Evolutionary conservation across 2,329 filamentous ascomycete genomes (phyloP), one percentile per base, ranked within the genome.

Genomic region (Fusarium bactridioides): DNA sequence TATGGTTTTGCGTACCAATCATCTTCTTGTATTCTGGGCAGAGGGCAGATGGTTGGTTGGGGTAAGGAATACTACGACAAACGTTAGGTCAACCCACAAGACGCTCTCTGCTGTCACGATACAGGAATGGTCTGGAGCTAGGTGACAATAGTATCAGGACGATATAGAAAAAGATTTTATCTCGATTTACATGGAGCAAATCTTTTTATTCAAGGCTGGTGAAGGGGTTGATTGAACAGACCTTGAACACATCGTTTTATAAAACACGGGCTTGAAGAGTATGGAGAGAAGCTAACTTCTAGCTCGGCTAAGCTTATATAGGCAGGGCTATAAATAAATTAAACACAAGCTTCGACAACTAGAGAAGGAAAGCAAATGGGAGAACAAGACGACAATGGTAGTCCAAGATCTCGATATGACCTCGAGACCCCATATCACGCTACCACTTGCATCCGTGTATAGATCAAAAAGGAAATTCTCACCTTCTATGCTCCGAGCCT

Each of bases 261-360:
- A 13, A 31, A 18, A 11, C 5, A 10, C 15, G 8, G 12, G 12
- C 5, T 21, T 45, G 9, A 6, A 25, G 5, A 19, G 8, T 18
- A n/a, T n/a, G 16, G 27, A 31, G 10, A 18, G 3, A 33, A 13
- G 4, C 21, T 33, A 23, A 5, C 3, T 0, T 31, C 10, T 19
- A 18, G 5, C 21, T 50, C 8, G 8, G 3, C 21, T 13, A 7
- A 33, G 6, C 7, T 3, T 23, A 50, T 8, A 33, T 3, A 10
- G 16, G 1, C 6, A 7, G 11, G 0, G 0, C 5, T 19, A 7
- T 23, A 5, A 23, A 13, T 33, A n/a, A 5, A 7, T n/a, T 48
- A 50, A 4, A 33, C 11, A 50, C 10, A 18, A 50, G 16, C 16
- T 19, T 3, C 4, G 8, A 23, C 11, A 2, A 10, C 18, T 10